Evolutionary conservation across 176 grass and related monocot genomes (phyloP).

Genomic region (Avena insularis): DNA sequence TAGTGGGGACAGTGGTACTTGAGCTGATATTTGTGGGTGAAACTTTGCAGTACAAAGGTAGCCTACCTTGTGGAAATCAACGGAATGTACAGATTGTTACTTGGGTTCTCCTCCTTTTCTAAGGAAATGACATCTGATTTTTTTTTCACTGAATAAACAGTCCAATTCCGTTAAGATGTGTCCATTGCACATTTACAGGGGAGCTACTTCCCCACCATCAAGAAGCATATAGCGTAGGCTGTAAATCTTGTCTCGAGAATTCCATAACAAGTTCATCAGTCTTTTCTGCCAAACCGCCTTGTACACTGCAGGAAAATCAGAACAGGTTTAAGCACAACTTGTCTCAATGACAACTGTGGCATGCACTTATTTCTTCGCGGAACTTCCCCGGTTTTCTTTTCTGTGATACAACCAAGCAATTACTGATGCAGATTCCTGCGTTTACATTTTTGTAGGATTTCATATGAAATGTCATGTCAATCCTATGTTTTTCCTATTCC

Average conservation of each 20-base stretch:
- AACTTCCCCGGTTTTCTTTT: too few species aligned
- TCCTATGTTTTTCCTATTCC: too few species aligned
- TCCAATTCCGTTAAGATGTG: neutral
- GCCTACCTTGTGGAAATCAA: slow-evolving; percentile 27
- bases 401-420: too few species aligned
- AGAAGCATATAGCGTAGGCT: neutral
- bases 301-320: neutral
- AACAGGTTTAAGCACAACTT: neutral
- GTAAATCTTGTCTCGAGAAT: neutral
- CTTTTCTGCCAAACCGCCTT: neutral
- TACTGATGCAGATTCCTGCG: too few species aligned
- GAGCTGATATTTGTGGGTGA: neutral
- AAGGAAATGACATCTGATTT: neutral
- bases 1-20: slow-evolving; percentile 20
- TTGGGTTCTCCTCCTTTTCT: slow-evolving; percentile 1
- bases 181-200: neutral
- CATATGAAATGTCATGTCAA: too few species aligned
- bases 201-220: neutral
- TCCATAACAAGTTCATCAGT: neutral
- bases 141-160: slow-evolving; percentile 17
- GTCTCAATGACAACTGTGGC: too few species aligned
- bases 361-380: too few species aligned
- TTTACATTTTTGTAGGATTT: too few species aligned
- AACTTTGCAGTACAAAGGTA: neutral
- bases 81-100: slow-evolving; percentile 39